A percentile compares a stretch with the other conserved stretches of the same genome.
Evolutionary conservation across 768 basidiomycete species (phyloP).

Genomic region (Aureoboletus auriporus): DNA sequence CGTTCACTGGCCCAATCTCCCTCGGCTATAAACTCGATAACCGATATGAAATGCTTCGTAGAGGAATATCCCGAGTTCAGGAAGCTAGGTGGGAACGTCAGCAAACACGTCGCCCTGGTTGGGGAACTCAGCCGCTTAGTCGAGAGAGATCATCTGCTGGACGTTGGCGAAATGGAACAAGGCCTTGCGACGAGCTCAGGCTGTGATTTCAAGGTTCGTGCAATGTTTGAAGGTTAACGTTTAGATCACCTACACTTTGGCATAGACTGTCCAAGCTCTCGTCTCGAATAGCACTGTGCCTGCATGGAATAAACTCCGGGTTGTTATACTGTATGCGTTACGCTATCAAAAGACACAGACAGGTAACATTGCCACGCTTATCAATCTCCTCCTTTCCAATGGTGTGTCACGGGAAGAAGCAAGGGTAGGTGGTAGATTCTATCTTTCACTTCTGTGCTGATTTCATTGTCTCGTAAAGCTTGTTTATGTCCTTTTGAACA

Average conservation of each 20-base stretch:
- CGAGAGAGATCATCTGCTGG: conserved; percentile 78
- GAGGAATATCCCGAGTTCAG: conserved; percentile 98
- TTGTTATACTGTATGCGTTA: conserved; percentile 90
- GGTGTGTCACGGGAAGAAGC: conserved; percentile 77
- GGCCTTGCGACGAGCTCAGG: conserved; percentile 91
- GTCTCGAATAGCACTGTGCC: conserved; percentile 66
- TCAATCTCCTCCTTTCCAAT: conserved; percentile 70
- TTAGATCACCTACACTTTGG: neutral
- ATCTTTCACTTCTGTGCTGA: conserved; percentile 3
- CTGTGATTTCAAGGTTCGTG: conserved; percentile 76
- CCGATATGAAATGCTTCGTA: conserved; percentile 96
- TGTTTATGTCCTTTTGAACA: conserved; percentile 88
- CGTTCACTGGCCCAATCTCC: conserved; percentile 74
- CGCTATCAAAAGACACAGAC: conserved; percentile 91
- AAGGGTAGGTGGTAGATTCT: conserved; percentile 36
- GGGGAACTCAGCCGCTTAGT: conserved; percentile 94
- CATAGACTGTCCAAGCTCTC: conserved; percentile 77
- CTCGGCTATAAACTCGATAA: conserved; percentile 84
- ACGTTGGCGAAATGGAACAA: conserved; percentile 93
- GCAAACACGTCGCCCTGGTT: conserved; percentile 96
- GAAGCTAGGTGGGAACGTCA: conserved; percentile 95
- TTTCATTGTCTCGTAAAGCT: conserved; percentile 46
- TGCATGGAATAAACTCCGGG: conserved; percentile 77
- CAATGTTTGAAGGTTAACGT: neutral
- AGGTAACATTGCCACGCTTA: conserved; percentile 74